These are phyloP conservation scores for Isoetes engelmannii DNA, from an alignment of 83 land plant species.

Conservation along the genomic window DNA sequence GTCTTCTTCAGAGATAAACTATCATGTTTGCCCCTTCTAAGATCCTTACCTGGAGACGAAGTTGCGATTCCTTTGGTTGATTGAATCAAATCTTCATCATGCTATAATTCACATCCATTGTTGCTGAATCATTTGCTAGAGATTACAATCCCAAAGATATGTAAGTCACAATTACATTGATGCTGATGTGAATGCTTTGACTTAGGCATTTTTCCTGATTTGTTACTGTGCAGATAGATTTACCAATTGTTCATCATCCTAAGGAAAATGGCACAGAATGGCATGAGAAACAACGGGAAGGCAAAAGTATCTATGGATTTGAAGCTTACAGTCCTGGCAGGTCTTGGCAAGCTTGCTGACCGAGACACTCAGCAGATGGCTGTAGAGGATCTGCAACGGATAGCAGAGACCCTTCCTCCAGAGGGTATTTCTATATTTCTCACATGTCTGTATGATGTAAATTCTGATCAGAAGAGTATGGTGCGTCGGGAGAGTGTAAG, in stretches of 20 bases:
- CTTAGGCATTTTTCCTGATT: not conserved
- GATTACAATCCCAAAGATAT: too few species aligned
- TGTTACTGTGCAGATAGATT: too few species aligned
- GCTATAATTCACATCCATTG: too few species aligned
- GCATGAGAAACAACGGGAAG: not conserved
- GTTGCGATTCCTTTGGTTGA: too few species aligned
- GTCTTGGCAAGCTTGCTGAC: conserved; percentile 65
- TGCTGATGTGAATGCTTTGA: not conserved
- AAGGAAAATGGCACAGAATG: conserved; percentile 1
- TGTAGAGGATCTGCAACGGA: conserved; percentile 49
- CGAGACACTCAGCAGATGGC: conserved; percentile 69
- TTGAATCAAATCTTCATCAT: too few species aligned
- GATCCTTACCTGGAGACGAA: too few species aligned
- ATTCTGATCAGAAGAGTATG: conserved; percentile 56
- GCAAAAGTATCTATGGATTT: conserved; percentile 32
- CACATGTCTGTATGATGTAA: conserved; percentile 56
- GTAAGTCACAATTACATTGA: too few species aligned
- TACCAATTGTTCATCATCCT: too few species aligned
- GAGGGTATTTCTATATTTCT: conserved; percentile 49
- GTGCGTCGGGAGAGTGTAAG: conserved; percentile 64
- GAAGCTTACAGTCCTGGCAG: conserved; percentile 44
- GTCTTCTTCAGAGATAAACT: too few species aligned
- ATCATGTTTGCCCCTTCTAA: too few species aligned
- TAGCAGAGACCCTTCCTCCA: conserved; percentile 39
- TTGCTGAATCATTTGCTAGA: too few species aligned